These are phyloP conservation scores for Plasmopara viticola DNA, from an alignment of 352 stramenopile species.

Conservation along the genomic window DNA sequence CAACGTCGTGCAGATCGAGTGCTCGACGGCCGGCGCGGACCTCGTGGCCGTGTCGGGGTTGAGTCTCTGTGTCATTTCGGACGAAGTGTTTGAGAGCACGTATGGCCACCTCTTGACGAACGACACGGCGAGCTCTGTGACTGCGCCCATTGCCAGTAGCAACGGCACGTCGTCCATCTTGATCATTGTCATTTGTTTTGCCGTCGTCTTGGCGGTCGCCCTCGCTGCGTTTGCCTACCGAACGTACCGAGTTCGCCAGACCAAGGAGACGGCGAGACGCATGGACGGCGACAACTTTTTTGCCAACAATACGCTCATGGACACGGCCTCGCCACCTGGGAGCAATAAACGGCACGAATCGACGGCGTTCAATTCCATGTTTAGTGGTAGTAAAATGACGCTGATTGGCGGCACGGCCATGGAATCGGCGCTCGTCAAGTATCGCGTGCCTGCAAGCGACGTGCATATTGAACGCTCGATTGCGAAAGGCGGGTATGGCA, in stretches of 20 bases:
- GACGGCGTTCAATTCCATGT: slow-evolving; percentile 48
- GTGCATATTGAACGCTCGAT: slow-evolving; percentile 56
- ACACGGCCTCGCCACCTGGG: slow-evolving; percentile 19
- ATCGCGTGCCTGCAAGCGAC: slow-evolving; percentile 62
- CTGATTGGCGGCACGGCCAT: slow-evolving; percentile 47
- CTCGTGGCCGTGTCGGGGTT: slow-evolving; percentile 27
- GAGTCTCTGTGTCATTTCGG: slow-evolving; percentile 56
- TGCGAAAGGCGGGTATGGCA: slow-evolving; percentile 69
- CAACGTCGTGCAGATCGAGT: slow-evolving; percentile 33
- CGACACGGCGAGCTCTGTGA: slow-evolving; percentile 8
- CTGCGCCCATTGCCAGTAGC: slow-evolving; percentile 15
- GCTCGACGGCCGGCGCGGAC: slow-evolving; percentile 40
- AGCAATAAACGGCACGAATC: slow-evolving; percentile 20
- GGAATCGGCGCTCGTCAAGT: slow-evolving; percentile 64
- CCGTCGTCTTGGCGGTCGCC: slow-evolving; percentile 39
- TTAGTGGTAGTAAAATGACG: slow-evolving; percentile 38
- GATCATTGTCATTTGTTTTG: slow-evolving; percentile 50
- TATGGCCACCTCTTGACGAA: slow-evolving; percentile 36
- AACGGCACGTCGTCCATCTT: slow-evolving; percentile 40
- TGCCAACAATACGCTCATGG: slow-evolving; percentile 33
- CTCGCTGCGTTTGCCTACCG: slow-evolving; percentile 49
- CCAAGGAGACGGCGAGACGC: slow-evolving; percentile 11
- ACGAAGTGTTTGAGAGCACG: slow-evolving; percentile 45
- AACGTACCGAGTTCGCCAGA: slow-evolving; percentile 34
- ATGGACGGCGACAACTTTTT: slow-evolving; percentile 41